Evolutionary conservation across 108 stramenopile species (phyloP).

Genomic region (Cyclotella sp.): DNA sequence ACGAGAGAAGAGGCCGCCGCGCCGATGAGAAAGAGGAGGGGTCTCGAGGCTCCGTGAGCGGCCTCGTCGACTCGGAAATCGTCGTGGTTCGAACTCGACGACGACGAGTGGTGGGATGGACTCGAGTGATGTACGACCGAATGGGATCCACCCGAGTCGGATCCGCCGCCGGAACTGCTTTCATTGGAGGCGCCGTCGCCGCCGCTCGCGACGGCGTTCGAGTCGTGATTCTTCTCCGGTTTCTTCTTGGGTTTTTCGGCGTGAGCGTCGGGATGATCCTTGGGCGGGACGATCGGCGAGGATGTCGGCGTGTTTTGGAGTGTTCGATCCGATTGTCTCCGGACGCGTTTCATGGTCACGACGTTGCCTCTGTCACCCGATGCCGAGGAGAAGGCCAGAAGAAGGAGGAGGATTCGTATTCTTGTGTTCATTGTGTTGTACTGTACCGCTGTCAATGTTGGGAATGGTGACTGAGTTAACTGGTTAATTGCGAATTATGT

Average conservation of each 20-base stretch:
- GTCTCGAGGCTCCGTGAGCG: neutral
- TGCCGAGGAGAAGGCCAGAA: neutral
- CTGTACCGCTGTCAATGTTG: neutral
- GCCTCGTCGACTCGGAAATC: neutral
- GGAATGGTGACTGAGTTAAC: neutral
- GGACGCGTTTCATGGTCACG: too few relatives aligned
- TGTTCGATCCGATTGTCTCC: neutral
- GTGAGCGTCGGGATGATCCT: neutral
- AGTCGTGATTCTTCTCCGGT: neutral
- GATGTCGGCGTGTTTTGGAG: neutral
- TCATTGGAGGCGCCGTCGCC: neutral
- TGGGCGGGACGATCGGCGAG: slow-evolving; percentile 4
- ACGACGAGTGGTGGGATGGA: neutral
- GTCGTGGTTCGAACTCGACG: neutral
- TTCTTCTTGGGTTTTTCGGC: neutral
- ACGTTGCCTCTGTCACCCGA: neutral
- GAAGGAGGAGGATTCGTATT: neutral
- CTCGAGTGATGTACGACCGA: neutral
- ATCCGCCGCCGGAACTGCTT: too few relatives aligned
- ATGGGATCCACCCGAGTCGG: neutral
- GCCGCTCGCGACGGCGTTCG: neutral
- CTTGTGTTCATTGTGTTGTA: neutral
- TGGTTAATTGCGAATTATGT: neutral
- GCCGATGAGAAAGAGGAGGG: neutral
- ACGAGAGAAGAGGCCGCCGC: neutral